Base-by-base conservation (phyloP, 371 early-diverging fungal species). In the Entomophthora muscae region DNA sequence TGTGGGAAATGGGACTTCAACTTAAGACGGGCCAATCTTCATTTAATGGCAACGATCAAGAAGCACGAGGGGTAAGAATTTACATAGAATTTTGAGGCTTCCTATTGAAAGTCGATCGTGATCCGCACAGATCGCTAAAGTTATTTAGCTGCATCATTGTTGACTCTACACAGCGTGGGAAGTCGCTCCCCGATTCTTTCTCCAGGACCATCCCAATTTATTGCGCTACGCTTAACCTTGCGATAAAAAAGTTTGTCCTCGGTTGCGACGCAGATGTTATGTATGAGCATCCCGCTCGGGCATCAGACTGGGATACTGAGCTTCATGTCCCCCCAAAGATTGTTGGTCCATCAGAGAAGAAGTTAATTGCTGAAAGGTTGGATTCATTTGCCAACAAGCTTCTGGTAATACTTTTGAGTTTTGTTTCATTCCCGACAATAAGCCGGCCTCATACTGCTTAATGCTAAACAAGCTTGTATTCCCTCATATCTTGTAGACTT, bases 111-210 rank as follows among this genome's bases (percentile, higher is more conserved):
- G n/a, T n/a, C n/a, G n/a, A n/a, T n/a, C n/a, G n/a, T n/a, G n/a
- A n/a, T n/a, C n/a, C n/a, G n/a, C n/a, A n/a, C n/a, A n/a, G n/a
- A n/a, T n/a, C n/a, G n/a, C n/a, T n/a, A n/a, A n/a, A n/a, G n/a
- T n/a, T n/a, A n/a, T n/a, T n/a, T n/a, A n/a, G n/a, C n/a, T n/a
- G n/a, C n/a, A n/a, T n/a, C 5, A 32, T 58, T 22, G 7, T 58
- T 12, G 58, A 58, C n/a, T 58, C 58, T 13, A 58, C 58, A 27
- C 58, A 58, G 28, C 24, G 30, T 13, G 58, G 58, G 22, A 58
- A 58, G n/a, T 13, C 22, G 3, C n/a, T 28, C 13, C 28, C 58
- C 21, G 58, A 58, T 27, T 2, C 58, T 5, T 28, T 10, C 22
- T 58, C 58, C 3, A 27, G 28, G 21, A 58, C 58, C 13, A 58